These are phyloP conservation scores for Corchorus capsularis DNA, from an alignment of 345 rosid genomes.

Conservation along the genomic window DNA sequence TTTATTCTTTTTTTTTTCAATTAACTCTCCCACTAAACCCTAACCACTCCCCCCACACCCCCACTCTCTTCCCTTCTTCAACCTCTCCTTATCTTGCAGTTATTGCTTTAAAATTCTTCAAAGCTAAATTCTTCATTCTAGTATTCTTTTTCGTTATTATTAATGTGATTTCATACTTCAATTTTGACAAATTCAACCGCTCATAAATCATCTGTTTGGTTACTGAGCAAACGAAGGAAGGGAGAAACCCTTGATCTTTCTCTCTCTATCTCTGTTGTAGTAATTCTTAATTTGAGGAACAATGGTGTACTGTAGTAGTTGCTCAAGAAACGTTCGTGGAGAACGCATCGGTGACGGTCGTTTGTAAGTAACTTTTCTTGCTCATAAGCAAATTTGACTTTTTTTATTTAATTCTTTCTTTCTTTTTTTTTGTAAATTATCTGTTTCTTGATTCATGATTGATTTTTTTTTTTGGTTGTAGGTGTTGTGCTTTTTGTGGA, in stretches of 20 bases:
- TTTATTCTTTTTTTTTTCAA: background rate
- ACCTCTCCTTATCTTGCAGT: background rate
- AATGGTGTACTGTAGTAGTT: slow-evolving; percentile 19
- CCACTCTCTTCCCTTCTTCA: background rate
- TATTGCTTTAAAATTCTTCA: background rate
- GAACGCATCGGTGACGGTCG: slow-evolving; percentile 17
- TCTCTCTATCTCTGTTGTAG: background rate
- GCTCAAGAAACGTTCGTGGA: slow-evolving; percentile 20
- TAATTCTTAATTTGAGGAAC: background rate
- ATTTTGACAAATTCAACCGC: background rate
- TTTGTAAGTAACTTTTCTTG: background rate
- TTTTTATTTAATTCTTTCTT: background rate
- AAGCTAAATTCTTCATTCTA: background rate
- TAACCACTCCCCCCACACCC: background rate
- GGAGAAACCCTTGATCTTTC: background rate
- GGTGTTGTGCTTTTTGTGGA: slow-evolving; percentile 45
- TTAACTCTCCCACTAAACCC: background rate
- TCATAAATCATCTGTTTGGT: background rate
- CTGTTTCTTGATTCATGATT: background rate
- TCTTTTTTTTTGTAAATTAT: background rate
- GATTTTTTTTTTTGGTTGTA: background rate
- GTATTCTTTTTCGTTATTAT: background rate
- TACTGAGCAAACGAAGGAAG: slow-evolving; percentile 8
- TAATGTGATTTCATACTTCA: background rate
- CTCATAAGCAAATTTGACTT: background rate